These are phyloP conservation scores for Tetragonia tetragonoides DNA, from an alignment of 148 eudicot genomes.

Conservation along the genomic window DNA sequence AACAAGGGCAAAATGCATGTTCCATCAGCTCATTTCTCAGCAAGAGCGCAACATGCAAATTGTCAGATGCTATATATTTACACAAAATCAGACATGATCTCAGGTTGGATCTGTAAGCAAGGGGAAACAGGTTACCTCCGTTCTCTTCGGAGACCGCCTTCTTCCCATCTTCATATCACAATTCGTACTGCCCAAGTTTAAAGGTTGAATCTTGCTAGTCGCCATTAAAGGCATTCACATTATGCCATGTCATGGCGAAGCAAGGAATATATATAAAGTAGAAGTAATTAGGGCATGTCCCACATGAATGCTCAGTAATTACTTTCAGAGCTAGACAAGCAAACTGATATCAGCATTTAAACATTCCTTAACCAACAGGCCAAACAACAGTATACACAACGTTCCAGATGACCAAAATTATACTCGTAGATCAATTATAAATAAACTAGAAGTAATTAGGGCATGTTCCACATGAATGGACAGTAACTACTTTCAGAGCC, in stretches of 20 bases:
- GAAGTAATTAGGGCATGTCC: conserved; percentile 8
- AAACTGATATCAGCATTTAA: not conserved
- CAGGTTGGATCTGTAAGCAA: not conserved
- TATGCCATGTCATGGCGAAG: not conserved
- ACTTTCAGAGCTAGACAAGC: not conserved
- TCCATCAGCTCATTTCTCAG: too few relatives aligned
- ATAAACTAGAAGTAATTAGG: conserved; percentile 1
- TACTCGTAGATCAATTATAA: too few relatives aligned
- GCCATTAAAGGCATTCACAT: conserved; percentile 19
- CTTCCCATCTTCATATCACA: conserved; percentile 20
- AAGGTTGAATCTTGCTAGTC: not conserved
- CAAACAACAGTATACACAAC: not conserved
- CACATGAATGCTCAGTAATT: conserved; percentile 21
- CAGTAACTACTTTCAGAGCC: conserved; percentile 1
- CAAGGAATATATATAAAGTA: not conserved
- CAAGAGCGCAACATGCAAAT: too few relatives aligned
- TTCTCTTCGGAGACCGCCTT: conserved; percentile 14
- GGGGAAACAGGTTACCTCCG: not conserved
- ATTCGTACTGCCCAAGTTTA: not conserved
- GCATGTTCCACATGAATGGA: conserved; percentile 19
- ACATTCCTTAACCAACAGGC: not conserved
- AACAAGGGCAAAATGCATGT: too few relatives aligned
- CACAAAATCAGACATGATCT: too few relatives aligned
- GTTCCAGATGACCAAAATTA: not conserved
- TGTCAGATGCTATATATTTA: too few relatives aligned